phyloP scores from a whole-genome alignment of 805 yeast species.

The Lipomyces chichibuensis region DNA sequence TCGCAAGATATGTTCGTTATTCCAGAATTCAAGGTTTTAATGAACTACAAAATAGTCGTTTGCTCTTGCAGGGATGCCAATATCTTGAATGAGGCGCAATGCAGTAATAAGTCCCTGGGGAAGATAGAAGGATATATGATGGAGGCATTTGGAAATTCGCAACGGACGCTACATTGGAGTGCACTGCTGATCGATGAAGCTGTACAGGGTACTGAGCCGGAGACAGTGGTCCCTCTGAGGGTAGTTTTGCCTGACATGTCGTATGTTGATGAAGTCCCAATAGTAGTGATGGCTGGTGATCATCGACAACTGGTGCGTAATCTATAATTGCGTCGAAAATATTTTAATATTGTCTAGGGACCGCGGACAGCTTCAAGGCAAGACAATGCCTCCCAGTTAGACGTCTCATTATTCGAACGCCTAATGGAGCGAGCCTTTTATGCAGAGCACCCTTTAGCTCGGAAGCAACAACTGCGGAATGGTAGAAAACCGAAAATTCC shows the following conservation, averaged over 20 bases:
- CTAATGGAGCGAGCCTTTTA: conserved; percentile 26
- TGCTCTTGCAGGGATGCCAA: conserved; percentile 32
- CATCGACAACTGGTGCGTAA: conserved; percentile 28
- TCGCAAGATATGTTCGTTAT: conserved; percentile 27
- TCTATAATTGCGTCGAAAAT: not conserved
- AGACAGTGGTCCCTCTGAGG: conserved; percentile 23
- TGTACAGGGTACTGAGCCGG: conserved; percentile 35
- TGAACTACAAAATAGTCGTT: conserved; percentile 27
- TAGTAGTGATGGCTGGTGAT: conserved; percentile 35
- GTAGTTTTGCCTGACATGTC: conserved; percentile 24
- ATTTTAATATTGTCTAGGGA: conserved; percentile 12
- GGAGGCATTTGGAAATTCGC: conserved; percentile 16
- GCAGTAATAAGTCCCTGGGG: conserved; percentile 22
- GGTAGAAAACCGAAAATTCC: conserved; percentile 7
- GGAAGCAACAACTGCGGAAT: conserved; percentile 12
- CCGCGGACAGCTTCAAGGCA: conserved; percentile 28
- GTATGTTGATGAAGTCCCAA: conserved; percentile 17
- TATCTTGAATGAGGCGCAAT: conserved; percentile 25
- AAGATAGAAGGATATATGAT: conserved; percentile 17
- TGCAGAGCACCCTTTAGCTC: conserved; percentile 28
- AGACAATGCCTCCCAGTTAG: conserved; percentile 23
- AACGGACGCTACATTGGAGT: conserved; percentile 27
- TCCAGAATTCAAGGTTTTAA: conserved; percentile 21
- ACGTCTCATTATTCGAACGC: conserved; percentile 30
- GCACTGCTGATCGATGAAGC: conserved; percentile 32